Evolutionary conservation across 2,329 filamentous ascomycete species (phyloP).

Genomic region (Bipolaris victoriae): DNA sequence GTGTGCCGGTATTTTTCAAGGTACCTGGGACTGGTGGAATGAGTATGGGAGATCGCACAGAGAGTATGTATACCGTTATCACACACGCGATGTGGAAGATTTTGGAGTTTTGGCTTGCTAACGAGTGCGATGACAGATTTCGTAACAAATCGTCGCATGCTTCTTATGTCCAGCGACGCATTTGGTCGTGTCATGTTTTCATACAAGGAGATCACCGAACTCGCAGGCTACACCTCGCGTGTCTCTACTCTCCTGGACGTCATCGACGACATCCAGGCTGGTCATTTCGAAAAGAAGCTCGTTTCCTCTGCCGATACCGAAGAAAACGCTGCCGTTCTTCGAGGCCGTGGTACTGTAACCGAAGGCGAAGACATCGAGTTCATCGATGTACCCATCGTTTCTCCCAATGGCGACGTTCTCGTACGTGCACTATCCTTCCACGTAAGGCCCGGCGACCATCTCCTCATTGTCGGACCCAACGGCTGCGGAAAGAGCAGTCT

Average conservation of each 20-base stretch:
- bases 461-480: constrained; percentile 94
- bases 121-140: constrained; percentile 62
- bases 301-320: constrained; percentile 86
- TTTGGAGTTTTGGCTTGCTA: neutral
- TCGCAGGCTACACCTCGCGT: constrained; percentile 92
- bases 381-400: constrained; percentile 90
- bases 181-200: constrained; percentile 55
- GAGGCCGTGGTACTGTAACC: constrained; percentile 78
- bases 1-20: constrained; percentile 94
- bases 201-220: constrained; percentile 86
- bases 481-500: constrained; percentile 96
- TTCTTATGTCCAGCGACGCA: constrained; percentile 84
- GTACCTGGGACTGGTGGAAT: constrained; percentile 66
- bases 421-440: constrained; percentile 85
- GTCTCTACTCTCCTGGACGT: constrained; percentile 90
- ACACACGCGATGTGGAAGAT: neutral
- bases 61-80: constrained; percentile 54
- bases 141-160: constrained; percentile 89
- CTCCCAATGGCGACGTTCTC: constrained; percentile 92
- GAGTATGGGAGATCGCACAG: constrained; percentile 72
- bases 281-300: constrained; percentile 94
- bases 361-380: constrained; percentile 88
- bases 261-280: constrained; percentile 89
- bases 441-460: constrained; percentile 83
- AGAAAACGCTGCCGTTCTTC: constrained; percentile 81